Percentiles rank a stretch among this genome's conserved stretches.
Evolutionary conservation across 345 rosid species (phyloP).

Genomic region (Jatropha curcas): DNA sequence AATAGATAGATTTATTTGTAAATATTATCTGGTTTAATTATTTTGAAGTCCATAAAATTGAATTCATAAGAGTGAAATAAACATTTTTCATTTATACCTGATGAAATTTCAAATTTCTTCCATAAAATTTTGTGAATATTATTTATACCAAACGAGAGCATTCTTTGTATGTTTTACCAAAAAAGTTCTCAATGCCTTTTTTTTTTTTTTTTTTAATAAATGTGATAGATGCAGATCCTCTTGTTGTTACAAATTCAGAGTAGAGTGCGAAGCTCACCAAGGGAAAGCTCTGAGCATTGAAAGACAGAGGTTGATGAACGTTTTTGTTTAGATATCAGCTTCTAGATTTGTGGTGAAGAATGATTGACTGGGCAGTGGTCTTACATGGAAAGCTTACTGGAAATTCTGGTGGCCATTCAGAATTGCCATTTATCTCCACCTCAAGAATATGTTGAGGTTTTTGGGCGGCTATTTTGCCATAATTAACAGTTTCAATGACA

Average conservation of each 20-base stretch:
- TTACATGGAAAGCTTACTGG: neutral
- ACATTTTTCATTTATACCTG: too few species aligned
- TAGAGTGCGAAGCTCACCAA: neutral
- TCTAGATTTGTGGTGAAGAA: neutral
- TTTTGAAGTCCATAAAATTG: too few species aligned
- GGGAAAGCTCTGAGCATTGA: neutral
- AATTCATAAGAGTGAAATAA: too few species aligned
- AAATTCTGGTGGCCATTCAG: neutral
- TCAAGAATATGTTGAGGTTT: conserved; percentile 5
- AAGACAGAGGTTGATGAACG: neutral
- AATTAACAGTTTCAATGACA: neutral
- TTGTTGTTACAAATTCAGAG: neutral
- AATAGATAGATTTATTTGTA: too few species aligned
- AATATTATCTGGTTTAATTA: too few species aligned
- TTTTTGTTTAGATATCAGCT: neutral
- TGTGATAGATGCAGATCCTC: conserved; percentile 5
- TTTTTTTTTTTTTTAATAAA: too few species aligned
- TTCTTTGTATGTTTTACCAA: neutral
- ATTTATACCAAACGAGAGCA: too few species aligned
- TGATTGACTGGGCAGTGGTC: neutral
- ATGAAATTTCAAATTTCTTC: too few species aligned
- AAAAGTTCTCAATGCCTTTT: neutral
- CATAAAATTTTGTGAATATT: too few species aligned
- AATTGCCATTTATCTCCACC: neutral
- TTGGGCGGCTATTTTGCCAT: conserved; percentile 9